Conservation (phyloP, 2,329 filamentous ascomycete genomes). For the Aspergillus thermomutatus region DNA sequence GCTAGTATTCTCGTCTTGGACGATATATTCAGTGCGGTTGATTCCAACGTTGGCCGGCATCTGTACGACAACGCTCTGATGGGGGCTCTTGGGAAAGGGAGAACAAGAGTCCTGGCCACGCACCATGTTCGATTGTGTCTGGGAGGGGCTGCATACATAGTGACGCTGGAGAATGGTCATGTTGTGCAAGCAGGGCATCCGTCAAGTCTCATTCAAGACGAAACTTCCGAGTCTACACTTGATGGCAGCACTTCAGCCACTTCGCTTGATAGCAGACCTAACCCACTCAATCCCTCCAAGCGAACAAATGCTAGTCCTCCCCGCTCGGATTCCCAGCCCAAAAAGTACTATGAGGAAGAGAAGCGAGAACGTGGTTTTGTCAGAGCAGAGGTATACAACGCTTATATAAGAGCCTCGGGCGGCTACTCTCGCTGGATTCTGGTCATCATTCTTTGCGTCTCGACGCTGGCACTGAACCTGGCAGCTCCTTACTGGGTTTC, state of each 20-base stretch:
- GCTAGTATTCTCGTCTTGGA: constrained; percentile 72
- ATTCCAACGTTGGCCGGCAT: constrained; percentile 72
- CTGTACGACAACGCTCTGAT: constrained; percentile 72
- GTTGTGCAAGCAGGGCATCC: constrained; percentile 1
- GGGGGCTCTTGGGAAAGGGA: constrained; percentile 62
- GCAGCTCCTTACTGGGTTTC: constrained; percentile 33
- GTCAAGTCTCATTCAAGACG: neutral
- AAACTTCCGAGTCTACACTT: neutral
- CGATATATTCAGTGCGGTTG: constrained; percentile 76
- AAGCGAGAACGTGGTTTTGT: constrained; percentile 66
- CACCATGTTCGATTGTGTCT: constrained; percentile 67
- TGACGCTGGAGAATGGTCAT: constrained; percentile 5
- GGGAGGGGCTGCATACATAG: constrained; percentile 1
- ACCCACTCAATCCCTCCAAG: neutral
- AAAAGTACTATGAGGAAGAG: constrained; percentile 74
- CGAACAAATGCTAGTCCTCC: neutral
- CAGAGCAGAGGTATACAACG: constrained; percentile 61
- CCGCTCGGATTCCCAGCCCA: constrained; percentile 36
- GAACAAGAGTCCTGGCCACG: constrained; percentile 74
- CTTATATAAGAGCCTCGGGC: constrained; percentile 66
- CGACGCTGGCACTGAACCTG: constrained; percentile 7
- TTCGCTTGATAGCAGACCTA: too few species aligned
- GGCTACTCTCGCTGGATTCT: constrained; percentile 60
- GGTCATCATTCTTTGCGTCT: constrained; percentile 51
- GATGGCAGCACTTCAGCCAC: too few species aligned